Percentiles rank a stretch among this genome's conserved stretches.
phyloP scores from a whole-genome alignment of 495 filamentous ascomycete species.

The Penicillium longicatenatum region DNA sequence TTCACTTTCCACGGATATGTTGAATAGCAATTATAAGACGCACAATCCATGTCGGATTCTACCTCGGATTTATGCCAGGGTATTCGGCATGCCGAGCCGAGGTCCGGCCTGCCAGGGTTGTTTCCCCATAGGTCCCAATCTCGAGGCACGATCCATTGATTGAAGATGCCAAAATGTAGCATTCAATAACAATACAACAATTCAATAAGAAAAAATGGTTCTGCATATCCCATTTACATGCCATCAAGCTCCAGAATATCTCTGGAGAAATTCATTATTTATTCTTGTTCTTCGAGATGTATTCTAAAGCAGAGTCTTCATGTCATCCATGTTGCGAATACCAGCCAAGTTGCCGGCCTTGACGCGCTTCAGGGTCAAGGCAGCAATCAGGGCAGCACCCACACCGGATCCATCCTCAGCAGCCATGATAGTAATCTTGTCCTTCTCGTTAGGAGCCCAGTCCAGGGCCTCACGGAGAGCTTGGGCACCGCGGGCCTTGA shows the following conservation, averaged over 20 bases:
- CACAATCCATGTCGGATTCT: neutral
- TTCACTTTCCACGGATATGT: neutral
- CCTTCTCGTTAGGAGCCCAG: slow-evolving; percentile 77
- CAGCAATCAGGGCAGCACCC: slow-evolving; percentile 93
- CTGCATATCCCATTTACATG: neutral
- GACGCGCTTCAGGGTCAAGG: slow-evolving; percentile 84
- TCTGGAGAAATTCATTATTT: slow-evolving; percentile 3
- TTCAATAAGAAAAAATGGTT: neutral
- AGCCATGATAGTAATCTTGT: slow-evolving; percentile 81
- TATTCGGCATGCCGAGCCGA: neutral
- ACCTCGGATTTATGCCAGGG: neutral
- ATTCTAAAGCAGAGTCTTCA: slow-evolving; percentile 43
- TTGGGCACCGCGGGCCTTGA: slow-evolving; percentile 85
- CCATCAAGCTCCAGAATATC: neutral
- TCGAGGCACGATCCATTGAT: too few relatives aligned
- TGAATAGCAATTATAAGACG: neutral
- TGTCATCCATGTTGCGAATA: slow-evolving; percentile 68
- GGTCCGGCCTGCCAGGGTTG: neutral
- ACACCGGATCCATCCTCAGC: slow-evolving; percentile 96
- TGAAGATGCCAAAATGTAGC: too few relatives aligned
- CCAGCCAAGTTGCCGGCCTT: slow-evolving; percentile 76
- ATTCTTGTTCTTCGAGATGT: neutral
- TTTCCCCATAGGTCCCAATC: neutral
- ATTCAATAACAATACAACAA: neutral
- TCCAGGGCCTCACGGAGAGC: slow-evolving; percentile 93